phyloP scores from a whole-genome alignment of 176 grass and related monocot genomes.

The Aegilops longissima region DNA sequence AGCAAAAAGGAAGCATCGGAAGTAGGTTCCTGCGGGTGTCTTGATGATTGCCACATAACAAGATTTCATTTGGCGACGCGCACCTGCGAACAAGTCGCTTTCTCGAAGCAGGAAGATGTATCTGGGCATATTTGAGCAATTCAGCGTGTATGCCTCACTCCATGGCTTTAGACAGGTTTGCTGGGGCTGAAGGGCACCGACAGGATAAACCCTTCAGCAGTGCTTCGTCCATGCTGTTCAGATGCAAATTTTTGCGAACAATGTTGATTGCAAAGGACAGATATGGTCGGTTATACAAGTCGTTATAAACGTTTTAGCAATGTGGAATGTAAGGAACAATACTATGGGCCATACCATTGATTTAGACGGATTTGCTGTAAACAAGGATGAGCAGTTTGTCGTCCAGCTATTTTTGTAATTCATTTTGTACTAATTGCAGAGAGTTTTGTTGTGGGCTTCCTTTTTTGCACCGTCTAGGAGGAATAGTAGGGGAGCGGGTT shows the following conservation, averaged over 20 bases:
- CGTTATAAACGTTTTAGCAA: slow-evolving; percentile 10
- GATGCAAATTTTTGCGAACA: background rate
- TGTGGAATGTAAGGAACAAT: background rate
- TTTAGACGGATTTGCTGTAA: background rate
- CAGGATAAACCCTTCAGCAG: background rate
- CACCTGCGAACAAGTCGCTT: background rate
- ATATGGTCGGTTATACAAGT: background rate
- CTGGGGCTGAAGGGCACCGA: background rate
- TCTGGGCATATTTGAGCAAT: background rate
- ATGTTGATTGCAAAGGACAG: background rate
- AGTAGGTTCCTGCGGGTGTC: slow-evolving; percentile 42
- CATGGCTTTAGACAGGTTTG: background rate
- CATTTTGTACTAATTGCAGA: background rate
- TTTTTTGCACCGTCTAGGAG: too few relatives aligned
- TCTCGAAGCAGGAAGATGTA: background rate
- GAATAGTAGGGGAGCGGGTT: too few relatives aligned
- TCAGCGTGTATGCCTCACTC: background rate
- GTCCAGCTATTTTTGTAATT: background rate
- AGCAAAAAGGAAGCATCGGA: slow-evolving; percentile 91
- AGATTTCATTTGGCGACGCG: background rate
- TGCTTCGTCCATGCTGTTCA: background rate
- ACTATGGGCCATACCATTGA: background rate
- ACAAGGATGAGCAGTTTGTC: slow-evolving; percentile 6
- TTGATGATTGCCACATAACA: background rate
- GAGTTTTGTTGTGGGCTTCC: background rate